Conservation (phyloP, 306 rosid species). For the Pyrus betulifolia region DNA sequence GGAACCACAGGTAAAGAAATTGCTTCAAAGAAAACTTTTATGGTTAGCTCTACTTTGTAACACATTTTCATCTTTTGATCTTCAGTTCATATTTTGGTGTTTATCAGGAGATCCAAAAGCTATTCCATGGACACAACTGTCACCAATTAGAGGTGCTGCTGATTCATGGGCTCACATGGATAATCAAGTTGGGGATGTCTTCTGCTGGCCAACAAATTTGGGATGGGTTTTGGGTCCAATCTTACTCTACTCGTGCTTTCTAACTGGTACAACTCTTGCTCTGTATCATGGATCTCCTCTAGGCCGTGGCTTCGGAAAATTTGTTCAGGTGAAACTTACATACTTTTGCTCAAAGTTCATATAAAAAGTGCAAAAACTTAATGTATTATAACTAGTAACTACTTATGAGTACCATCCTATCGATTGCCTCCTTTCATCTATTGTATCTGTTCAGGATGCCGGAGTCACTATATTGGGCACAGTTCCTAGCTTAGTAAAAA, state of each 20-base stretch:
- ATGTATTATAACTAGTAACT: background rate
- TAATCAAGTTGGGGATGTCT: constrained; percentile 55
- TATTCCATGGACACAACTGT: constrained; percentile 90
- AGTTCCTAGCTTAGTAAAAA: constrained; percentile 84
- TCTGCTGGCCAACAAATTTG: constrained; percentile 89
- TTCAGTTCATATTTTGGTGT: constrained; percentile 8
- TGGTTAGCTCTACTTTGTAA: background rate
- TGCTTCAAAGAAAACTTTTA: background rate
- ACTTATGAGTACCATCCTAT: background rate
- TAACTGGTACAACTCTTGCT: constrained; percentile 78
- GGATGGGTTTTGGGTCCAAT: constrained; percentile 94
- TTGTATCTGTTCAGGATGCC: constrained; percentile 57
- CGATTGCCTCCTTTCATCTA: background rate
- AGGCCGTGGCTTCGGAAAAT: constrained; percentile 77
- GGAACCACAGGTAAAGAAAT: constrained; percentile 78
- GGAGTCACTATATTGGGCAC: constrained; percentile 84
- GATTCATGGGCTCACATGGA: constrained; percentile 70
- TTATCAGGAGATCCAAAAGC: constrained; percentile 88
- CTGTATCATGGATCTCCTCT: constrained; percentile 96
- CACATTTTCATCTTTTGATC: background rate
- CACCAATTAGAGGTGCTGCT: constrained; percentile 67
- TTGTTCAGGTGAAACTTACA: constrained; percentile 63
- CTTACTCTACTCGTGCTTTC: constrained; percentile 56
- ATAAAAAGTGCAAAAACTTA: background rate
- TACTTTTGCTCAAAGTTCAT: background rate